A percentile compares a stretch with the other conserved stretches of the same genome.
phyloP scores from a whole-genome alignment of 495 filamentous ascomycete species.

The Penicillium simplicissimum region DNA sequence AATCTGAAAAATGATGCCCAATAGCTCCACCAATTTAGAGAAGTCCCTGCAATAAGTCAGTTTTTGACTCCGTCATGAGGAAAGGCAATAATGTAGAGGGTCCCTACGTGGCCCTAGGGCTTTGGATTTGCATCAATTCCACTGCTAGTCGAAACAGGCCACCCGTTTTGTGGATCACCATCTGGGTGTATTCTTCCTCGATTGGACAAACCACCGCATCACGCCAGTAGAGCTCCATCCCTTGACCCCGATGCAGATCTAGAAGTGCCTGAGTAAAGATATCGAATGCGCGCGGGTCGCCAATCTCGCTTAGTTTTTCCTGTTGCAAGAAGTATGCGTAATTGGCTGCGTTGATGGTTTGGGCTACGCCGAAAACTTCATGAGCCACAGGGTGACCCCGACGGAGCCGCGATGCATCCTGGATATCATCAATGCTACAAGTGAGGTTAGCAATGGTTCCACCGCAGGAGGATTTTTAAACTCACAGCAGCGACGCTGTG shows the following conservation, averaged over 20 bases:
- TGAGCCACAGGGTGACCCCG: not conserved
- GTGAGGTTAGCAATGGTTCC: not conserved
- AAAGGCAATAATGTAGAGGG: too few relatives aligned
- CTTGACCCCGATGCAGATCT: constrained; percentile 2
- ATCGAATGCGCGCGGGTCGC: not conserved
- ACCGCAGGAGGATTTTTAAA: not conserved
- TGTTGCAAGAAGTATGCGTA: not conserved
- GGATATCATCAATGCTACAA: not conserved
- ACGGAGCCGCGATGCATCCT: not conserved
- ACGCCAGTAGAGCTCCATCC: constrained; percentile 1
- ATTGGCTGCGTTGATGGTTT: not conserved
- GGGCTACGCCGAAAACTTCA: not conserved
- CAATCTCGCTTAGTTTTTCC: not conserved
- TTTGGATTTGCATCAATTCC: not conserved
- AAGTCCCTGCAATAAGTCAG: not conserved
- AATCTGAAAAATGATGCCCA: constrained; percentile 7
- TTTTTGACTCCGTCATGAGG: too few relatives aligned
- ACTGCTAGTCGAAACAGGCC: not conserved
- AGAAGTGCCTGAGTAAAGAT: not conserved
- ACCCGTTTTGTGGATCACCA: not conserved
- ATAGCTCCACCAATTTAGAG: not conserved
- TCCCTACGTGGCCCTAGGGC: not conserved
- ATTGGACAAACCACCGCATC: not conserved
- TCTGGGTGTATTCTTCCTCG: not conserved
- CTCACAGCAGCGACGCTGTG: not conserved